phyloP scores from a whole-genome alignment of 805 yeast genomes.

The Myxozyma geophila region DNA sequence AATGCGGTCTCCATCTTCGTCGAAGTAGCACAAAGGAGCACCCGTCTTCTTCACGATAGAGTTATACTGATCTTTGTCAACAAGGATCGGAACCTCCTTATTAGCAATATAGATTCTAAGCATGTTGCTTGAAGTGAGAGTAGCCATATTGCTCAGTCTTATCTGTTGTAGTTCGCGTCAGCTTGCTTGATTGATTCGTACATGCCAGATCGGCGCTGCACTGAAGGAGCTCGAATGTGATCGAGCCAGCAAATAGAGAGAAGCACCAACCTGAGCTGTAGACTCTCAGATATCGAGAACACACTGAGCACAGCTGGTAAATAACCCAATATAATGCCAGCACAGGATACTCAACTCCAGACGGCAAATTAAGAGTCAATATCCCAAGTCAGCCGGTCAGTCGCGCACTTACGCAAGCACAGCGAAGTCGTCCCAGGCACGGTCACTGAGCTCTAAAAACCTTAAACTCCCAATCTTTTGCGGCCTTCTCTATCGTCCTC shows the following conservation, averaged over 20 bases:
- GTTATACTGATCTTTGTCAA: conserved; percentile 13
- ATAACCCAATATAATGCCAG: neutral
- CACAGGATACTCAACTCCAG: neutral
- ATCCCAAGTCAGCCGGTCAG: conserved; percentile 10
- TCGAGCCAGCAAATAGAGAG: no score
- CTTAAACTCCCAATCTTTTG: conserved; percentile 12
- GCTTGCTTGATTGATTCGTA: no score
- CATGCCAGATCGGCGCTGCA: no score
- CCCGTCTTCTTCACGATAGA: conserved; percentile 12
- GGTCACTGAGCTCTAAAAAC: neutral
- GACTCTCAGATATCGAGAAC: no score
- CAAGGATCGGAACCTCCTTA: conserved; percentile 7
- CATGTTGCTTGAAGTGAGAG: neutral
- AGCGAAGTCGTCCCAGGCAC: neutral
- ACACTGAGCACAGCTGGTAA: neutral
- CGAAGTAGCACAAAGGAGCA: conserved; percentile 27
- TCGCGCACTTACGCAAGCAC: conserved; percentile 9
- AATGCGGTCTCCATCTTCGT: conserved; percentile 32
- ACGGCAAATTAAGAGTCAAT: neutral
- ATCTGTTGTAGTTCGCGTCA: no score
- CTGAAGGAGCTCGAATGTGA: no score
- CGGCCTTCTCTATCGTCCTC: conserved; percentile 5
- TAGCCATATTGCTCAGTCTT: neutral
- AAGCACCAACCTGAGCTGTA: no score
- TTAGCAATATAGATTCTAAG: conserved; percentile 2